phyloP scores from a whole-genome alignment of 441 rosid genomes.

The Populus hybrid region DNA sequence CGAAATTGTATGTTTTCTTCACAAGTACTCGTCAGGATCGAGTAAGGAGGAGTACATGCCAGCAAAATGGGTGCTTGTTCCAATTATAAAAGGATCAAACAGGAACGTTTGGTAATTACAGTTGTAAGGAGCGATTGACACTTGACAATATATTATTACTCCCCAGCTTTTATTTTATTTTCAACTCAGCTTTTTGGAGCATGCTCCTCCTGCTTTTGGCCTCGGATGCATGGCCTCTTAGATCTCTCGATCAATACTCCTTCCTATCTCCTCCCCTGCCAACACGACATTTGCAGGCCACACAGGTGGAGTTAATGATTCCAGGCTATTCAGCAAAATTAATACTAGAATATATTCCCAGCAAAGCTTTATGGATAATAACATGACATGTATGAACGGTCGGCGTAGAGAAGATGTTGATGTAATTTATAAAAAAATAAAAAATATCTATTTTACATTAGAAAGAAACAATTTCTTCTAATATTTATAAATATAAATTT shows the following conservation, averaged over 20 bases:
- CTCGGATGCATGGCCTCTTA: constrained; percentile 9
- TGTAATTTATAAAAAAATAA: no score
- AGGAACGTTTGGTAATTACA: not conserved
- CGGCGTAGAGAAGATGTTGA: not conserved
- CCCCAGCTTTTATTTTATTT: not conserved
- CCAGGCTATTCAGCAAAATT: not conserved
- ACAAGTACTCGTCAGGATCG: no score
- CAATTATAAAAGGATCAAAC: not conserved
- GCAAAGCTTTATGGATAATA: not conserved
- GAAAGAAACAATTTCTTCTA: no score
- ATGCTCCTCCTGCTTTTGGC: not conserved
- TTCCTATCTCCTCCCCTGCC: not conserved
- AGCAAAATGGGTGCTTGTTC: not conserved
- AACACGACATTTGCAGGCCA: not conserved
- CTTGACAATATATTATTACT: not conserved
- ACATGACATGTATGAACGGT: not conserved
- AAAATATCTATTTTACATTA: no score
- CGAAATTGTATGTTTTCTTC: no score
- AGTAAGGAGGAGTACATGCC: no score
- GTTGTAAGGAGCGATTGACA: constrained; percentile 4
- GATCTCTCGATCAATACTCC: not conserved
- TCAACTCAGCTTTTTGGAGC: not conserved
- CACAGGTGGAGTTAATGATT: not conserved
- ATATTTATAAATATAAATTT: no score
- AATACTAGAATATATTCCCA: not conserved